A percentile compares a stretch with the other conserved stretches of the same genome.
phyloP scores from a whole-genome alignment of 176 grass and related monocot genomes.

The Dactylis glomerata region DNA sequence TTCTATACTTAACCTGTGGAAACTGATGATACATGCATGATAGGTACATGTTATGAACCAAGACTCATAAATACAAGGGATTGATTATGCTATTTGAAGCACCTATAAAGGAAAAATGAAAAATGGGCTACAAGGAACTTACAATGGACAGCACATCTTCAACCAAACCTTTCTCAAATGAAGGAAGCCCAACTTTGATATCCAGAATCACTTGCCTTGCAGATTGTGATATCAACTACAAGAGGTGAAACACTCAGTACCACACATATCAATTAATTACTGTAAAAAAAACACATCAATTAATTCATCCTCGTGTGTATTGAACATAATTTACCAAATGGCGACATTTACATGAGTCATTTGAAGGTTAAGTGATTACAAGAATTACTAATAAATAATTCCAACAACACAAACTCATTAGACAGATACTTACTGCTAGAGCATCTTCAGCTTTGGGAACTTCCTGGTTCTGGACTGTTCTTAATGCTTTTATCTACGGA shows the following conservation, averaged over 20 bases:
- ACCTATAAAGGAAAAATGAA: neutral
- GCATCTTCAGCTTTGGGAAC: conserved; percentile 62
- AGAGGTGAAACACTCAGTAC: neutral
- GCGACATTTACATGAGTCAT: neutral
- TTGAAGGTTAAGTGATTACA: conserved; percentile 8
- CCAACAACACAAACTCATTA: neutral
- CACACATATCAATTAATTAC: neutral
- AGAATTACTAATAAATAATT: neutral
- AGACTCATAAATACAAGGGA: neutral
- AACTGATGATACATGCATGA: neutral
- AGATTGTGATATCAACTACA: conserved; percentile 62
- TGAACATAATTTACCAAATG: neutral
- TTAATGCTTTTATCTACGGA: conserved; percentile 71
- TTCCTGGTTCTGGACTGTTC: conserved; percentile 46
- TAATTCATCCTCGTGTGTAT: neutral
- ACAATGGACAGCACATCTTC: conserved; percentile 71
- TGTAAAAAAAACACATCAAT: neutral
- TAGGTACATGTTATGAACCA: neutral
- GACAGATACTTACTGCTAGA: conserved; percentile 43
- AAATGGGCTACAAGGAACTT: conserved; percentile 34
- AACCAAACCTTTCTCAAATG: conserved; percentile 67
- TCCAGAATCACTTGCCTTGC: conserved; percentile 83
- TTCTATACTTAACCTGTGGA: neutral
- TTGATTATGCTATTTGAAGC: neutral
- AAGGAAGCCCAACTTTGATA: conserved; percentile 80